Evolutionary conservation across 495 filamentous ascomycete genomes (phyloP).

Genomic region (Annulohypoxylon nitens): DNA sequence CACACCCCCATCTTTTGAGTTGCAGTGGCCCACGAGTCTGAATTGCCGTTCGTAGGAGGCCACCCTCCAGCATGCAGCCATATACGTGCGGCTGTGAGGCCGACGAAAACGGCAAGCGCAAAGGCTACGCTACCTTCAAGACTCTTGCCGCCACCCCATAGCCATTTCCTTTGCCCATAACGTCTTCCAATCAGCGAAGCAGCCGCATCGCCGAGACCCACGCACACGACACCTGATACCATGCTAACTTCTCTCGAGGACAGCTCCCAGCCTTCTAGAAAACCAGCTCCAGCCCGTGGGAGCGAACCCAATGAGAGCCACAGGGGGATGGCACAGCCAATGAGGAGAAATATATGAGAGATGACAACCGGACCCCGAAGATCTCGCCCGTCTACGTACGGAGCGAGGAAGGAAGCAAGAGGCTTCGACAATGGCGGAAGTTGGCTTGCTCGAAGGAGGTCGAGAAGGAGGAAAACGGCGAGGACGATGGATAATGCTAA

Average conservation of each 20-base stretch:
- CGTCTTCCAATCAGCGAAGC: constrained; percentile 93
- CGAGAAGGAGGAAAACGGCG: constrained; percentile 85
- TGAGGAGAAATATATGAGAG: constrained; percentile 93
- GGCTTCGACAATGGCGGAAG: constrained; percentile 87
- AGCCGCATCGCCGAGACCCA: constrained; percentile 94
- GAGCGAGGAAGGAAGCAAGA: constrained; percentile 85
- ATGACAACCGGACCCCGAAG: constrained; percentile 94
- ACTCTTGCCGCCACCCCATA: constrained; percentile 96
- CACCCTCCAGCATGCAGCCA: constrained; percentile 85
- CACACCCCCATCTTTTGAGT: constrained; percentile 73
- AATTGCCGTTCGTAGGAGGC: constrained; percentile 57
- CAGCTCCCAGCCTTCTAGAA: constrained; percentile 80
- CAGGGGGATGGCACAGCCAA: constrained; percentile 94
- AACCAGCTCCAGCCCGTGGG: constrained; percentile 62
- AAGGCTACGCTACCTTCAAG: constrained; percentile 93
- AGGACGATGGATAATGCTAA: constrained; percentile 82
- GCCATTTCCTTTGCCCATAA: constrained; percentile 89
- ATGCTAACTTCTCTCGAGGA: constrained; percentile 80
- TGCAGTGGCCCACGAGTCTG: constrained; percentile 37
- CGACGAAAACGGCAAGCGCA: constrained; percentile 78
- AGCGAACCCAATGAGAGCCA: constrained; percentile 87
- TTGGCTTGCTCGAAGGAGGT: constrained; percentile 89
- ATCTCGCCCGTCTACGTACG: constrained; percentile 95
- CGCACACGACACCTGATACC: constrained; percentile 91
- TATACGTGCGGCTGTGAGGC: constrained; percentile 75